phyloP scores from a whole-genome alignment of 345 rosid genomes.

The Eucalyptus grandis region DNA sequence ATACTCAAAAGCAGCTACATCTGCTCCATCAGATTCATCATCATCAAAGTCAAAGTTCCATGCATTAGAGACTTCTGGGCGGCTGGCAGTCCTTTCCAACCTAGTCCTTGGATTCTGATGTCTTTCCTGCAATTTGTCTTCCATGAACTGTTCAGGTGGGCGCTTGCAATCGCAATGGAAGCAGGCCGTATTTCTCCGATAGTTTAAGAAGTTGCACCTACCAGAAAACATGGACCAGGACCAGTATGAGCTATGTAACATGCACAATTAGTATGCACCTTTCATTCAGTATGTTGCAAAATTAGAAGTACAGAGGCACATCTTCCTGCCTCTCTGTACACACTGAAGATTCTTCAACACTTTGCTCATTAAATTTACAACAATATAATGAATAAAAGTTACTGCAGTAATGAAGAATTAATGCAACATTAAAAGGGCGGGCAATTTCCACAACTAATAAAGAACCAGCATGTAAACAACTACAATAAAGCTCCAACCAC shows the following conservation, averaged over 20 bases:
- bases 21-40: slow-evolving; percentile 96
- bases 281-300: background rate
- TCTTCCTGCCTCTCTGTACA: background rate
- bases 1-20: slow-evolving; percentile 85
- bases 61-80: slow-evolving; percentile 65
- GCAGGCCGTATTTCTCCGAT: slow-evolving; percentile 86
- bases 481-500: background rate
- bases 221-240: background rate
- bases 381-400: background rate
- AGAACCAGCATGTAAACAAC: background rate
- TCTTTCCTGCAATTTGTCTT: slow-evolving; percentile 43
- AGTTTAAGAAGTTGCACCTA: slow-evolving; percentile 98
- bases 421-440: background rate
- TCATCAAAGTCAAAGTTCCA: slow-evolving; percentile 99
- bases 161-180: slow-evolving; percentile 98
- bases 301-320: background rate
- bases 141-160: slow-evolving; percentile 62
- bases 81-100: slow-evolving; percentile 23
- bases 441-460: background rate
- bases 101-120: slow-evolving; percentile 26
- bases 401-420: background rate
- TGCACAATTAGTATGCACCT: background rate
- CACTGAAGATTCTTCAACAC: background rate
- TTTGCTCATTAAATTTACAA: background rate
- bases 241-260: background rate